Base-by-base conservation (phyloP, 805 yeast genomes). In the Millerozyma miso region DNA sequence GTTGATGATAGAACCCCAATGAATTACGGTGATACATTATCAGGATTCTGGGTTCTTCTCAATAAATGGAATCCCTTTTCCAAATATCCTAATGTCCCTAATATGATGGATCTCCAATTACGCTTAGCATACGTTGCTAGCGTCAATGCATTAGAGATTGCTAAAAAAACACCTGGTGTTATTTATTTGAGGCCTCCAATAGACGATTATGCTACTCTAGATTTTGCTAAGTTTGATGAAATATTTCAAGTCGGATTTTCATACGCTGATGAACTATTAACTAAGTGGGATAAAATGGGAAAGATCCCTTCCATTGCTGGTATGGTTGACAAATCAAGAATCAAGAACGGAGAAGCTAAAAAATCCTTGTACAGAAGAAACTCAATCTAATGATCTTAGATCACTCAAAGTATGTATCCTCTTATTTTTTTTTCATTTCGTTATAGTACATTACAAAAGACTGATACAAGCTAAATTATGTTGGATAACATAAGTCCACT, bases 41-140 rank as follows among this genome's bases (percentile, higher is more conserved):
- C 93, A 45, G 99, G 99, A 1, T 70, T 83, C 32, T 90, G 98
- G 97, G 96, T 88, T 5, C 55, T 93, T 4, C 62, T 88, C 43
- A 89, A 89, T 62, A 72, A 95, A 38, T 80, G 90, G 81, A 91
- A 93, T 56, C 95, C 96, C 4, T 90, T 91, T 55, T 86, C 96
- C 0, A 70, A 73, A 10, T 84, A 84, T 53, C 96, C 97, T 3
- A 84, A 85, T 59, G 86, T 88, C 4, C 99, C 99, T 3, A 86
- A 85, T 42, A 81, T 93, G 86, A 88, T 96, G 50, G 99, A 91
- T 58, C 88, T 91, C 45, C 99, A 91, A 65, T 76, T 88, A 69
- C 73, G 98, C 43, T 69, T 91, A 46, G 96, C 97, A 0, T 91
- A 93, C 60, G 99, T 91, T 33, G 87, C 97, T 0, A 87, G 96